Percentiles rank a stretch among this genome's conserved stretches.
phyloP scores from a whole-genome alignment of 495 filamentous ascomycete species.

The Amorphotheca resinae region DNA sequence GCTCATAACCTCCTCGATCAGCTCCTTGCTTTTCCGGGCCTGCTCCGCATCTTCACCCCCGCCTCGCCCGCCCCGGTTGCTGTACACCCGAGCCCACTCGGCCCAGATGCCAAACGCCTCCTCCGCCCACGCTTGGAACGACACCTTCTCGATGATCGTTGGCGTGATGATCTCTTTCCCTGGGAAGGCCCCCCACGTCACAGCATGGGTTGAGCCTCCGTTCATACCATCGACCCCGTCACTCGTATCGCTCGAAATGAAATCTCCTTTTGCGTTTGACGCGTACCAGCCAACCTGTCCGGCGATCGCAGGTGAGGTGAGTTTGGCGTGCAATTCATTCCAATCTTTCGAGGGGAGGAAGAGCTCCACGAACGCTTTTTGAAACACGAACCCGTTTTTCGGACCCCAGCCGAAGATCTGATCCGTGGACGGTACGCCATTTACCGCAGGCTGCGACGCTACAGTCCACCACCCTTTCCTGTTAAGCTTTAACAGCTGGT shows the following conservation, averaged over 20 bases:
- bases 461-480: conserved; percentile 89
- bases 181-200: conserved; percentile 93
- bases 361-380: conserved; percentile 96
- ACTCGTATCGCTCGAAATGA: conserved; percentile 51
- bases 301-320: conserved; percentile 40
- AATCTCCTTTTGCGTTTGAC: conserved; percentile 56
- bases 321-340: conserved; percentile 44
- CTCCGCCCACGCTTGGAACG: conserved; percentile 88
- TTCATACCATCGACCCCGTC: not conserved
- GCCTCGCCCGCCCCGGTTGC: not conserved
- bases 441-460: conserved; percentile 91
- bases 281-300: conserved; percentile 77
- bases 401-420: conserved; percentile 91
- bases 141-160: conserved; percentile 94
- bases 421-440: conserved; percentile 64
- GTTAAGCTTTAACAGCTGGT: conserved; percentile 62
- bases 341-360: conserved; percentile 68
- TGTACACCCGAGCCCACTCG: conserved; percentile 83
- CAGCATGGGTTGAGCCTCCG: conserved; percentile 61
- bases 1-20: conserved; percentile 51
- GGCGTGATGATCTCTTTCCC: conserved; percentile 96
- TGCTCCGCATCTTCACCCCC: not conserved
- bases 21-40: conserved; percentile 35
- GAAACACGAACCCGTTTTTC: conserved; percentile 85
- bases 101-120: conserved; percentile 93